Evolutionary conservation across 768 basidiomycete genomes (phyloP), one percentile per base, ranked within the genome.

Genomic region (Boletus subparvulus): DNA sequence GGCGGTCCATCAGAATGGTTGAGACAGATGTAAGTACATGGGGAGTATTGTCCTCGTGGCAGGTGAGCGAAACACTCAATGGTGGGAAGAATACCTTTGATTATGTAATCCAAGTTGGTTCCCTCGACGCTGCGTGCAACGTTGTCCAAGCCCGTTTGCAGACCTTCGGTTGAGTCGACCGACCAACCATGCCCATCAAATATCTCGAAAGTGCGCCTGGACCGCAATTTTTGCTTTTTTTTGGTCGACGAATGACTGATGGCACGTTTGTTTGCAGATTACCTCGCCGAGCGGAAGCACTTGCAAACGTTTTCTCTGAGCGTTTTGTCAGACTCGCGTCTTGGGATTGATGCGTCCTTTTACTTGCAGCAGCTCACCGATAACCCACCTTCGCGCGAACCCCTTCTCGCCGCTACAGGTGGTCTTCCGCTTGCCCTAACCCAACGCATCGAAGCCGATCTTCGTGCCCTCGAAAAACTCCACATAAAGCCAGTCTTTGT

Each of bases 401-500:
- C 94, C 14, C 83, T 98, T 35, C 84, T 98, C 13, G 91, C 95
- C 0, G 94, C 96, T 1, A 96, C 95, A 2, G 97, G 97, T 19
- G 97, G 97, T 39, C 83, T 95, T 17, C 97, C 96, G 1, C 82
- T 98, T 55, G 88, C 92, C 46, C 81, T 99, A 53, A 88, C 87
- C 24, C 80, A 83, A 63, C 88, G 92, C 61, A 92, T 99, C 71
- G 95, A 98, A 75, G 80, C 85, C 39, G 95, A 99, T 78, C 80
- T 98, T 45, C 89, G 95, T 47, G 78, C 83, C 14, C 87, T 98
- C 68, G 94, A 97, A 80, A 88, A 87, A 74, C 78, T 91, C 35
- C 87, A 83, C 62, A 98, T 99, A 80, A 97, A 96, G 70, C 97
- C 97, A 21, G 93, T 99, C n/a, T 96, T 99, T 66, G 92, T 99